Evolutionary conservation across 345 rosid genomes (phyloP).

Genomic region (Citrus sinensis): DNA sequence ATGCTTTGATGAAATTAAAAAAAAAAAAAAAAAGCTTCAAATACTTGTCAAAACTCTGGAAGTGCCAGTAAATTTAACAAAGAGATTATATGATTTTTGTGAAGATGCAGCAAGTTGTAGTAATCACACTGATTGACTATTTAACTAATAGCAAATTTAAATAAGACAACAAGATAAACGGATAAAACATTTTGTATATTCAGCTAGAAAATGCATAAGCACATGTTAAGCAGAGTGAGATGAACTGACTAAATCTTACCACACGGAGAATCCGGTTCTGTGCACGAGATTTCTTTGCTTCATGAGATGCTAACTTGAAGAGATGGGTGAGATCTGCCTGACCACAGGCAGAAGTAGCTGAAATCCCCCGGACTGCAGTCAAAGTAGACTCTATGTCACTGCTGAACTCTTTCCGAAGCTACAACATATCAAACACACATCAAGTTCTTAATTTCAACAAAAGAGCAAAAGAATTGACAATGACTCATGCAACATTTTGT

Average conservation of each 20-base stretch:
- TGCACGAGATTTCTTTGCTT: conserved; percentile 66
- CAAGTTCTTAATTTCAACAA: not conserved
- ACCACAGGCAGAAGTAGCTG: conserved; percentile 55
- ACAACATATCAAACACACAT: not conserved
- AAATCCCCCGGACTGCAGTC: conserved; percentile 56
- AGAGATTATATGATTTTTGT: not conserved
- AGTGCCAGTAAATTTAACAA: not conserved
- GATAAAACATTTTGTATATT: not conserved
- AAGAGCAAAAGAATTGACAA: not conserved
- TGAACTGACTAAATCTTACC: conserved; percentile 41
- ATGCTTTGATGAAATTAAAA: not conserved
- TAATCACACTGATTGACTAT: not conserved
- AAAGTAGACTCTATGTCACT: conserved; percentile 63
- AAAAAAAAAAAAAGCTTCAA: not conserved
- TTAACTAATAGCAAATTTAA: not conserved
- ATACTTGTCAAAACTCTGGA: not conserved
- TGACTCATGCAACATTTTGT: not conserved
- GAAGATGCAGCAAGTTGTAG: not conserved
- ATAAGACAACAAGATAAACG: not conserved
- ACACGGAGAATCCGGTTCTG: conserved; percentile 78
- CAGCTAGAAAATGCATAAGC: not conserved
- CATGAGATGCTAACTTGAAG: conserved; percentile 77
- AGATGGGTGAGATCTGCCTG: conserved; percentile 86
- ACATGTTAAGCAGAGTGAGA: not conserved
- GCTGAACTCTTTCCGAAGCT: conserved; percentile 84